These are phyloP conservation scores for barrel medic (Medicago truncatula) DNA, from an alignment of 306 rosid species.

Conservation along the genomic window MtrunA17r5.0-ANR NC_053046.1:7370501-7371000, in stretches of 20 bases:
- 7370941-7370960: too few species aligned
- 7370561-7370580: slow-evolving; percentile 18
- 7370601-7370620: slow-evolving; percentile 68
- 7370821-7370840: slow-evolving; percentile 25
- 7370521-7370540: background rate
- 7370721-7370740: slow-evolving; percentile 85
- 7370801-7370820: slow-evolving; percentile 38
- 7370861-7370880: slow-evolving; percentile 21
- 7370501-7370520: too few species aligned
- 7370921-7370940: too few species aligned
- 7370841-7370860: slow-evolving; percentile 18
- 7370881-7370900: slow-evolving; percentile 35
- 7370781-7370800: slow-evolving; percentile 59
- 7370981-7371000: too few species aligned
- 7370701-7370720: slow-evolving; percentile 78
- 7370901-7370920: background rate
- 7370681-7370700: slow-evolving; percentile 89
- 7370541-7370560: background rate
- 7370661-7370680: slow-evolving; percentile 86
- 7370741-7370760: slow-evolving; percentile 68
- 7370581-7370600: slow-evolving; percentile 18
- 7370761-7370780: slow-evolving; percentile 52
- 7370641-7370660: slow-evolving; percentile 99
- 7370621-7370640: slow-evolving; percentile 99
- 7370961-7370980: too few species aligned